Evolutionary conservation across 331 rosid genomes (phyloP).

Genomic region (Malus hybrid): DNA sequence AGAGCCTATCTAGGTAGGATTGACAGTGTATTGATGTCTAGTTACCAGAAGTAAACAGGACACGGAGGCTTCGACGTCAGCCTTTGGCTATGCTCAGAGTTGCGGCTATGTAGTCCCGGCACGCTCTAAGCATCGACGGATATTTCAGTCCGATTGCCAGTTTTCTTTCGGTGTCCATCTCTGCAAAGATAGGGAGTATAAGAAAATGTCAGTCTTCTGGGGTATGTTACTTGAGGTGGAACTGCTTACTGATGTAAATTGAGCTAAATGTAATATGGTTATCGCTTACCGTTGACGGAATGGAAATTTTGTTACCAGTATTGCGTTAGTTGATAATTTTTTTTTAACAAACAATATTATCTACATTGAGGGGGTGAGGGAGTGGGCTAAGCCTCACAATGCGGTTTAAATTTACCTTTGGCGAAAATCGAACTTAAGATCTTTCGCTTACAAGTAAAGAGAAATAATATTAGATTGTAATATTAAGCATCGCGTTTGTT

Average conservation of each 20-base stretch:
- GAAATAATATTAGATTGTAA: accelerated
- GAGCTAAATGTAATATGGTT: slow-evolving; percentile 5
- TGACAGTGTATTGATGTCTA: slow-evolving; percentile 2
- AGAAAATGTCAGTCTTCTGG: background rate
- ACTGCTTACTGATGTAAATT: slow-evolving; percentile 7
- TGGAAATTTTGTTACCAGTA: background rate
- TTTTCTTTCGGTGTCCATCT: background rate
- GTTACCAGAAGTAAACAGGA: background rate
- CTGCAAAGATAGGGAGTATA: background rate
- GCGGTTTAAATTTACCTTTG: accelerated
- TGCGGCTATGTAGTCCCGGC: background rate
- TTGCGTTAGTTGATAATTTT: background rate
- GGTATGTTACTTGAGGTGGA: slow-evolving; percentile 3
- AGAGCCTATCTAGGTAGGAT: slow-evolving; percentile 9
- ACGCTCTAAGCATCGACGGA: background rate
- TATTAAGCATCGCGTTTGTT: too few species aligned
- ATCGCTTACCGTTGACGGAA: background rate
- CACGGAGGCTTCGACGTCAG: background rate
- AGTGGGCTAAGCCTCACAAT: too few species aligned
- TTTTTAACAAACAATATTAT: too few species aligned
- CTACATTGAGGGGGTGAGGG: too few species aligned
- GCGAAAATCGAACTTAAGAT: accelerated
- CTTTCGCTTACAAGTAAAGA: accelerated
- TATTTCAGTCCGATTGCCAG: background rate
- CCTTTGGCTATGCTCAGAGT: slow-evolving; percentile 5